Percentiles rank a stretch among this genome's conserved stretches.
Evolutionary conservation across 345 rosid species (phyloP).

Genomic region (Physaria fendleri): DNA sequence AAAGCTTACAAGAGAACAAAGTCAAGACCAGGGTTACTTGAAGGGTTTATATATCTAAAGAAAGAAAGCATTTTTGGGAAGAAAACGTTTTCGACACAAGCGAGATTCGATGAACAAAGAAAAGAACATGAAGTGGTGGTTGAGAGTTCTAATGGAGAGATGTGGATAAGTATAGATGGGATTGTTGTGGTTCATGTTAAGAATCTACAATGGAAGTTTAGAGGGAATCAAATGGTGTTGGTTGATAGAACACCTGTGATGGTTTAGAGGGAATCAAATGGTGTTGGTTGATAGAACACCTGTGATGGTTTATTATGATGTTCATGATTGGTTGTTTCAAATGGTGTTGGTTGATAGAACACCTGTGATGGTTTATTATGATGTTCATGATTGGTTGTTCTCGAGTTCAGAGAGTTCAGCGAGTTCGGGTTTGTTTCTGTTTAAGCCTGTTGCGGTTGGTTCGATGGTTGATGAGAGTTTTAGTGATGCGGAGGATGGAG

Average conservation of each 20-base stretch:
- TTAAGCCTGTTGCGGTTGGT: conserved; percentile 64
- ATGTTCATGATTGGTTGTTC: conserved; percentile 42
- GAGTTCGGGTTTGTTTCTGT: conserved; percentile 69
- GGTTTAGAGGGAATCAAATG: conserved; percentile 91
- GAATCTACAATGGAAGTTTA: conserved; percentile 92
- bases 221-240: conserved; percentile 87
- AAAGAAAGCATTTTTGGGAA: conserved; percentile 79
- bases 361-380: conserved; percentile 76
- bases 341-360: conserved; percentile 40
- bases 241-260: conserved; percentile 65
- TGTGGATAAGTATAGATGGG: conserved; percentile 97
- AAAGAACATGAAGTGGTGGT: conserved; percentile 79
- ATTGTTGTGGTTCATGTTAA: conserved; percentile 59
- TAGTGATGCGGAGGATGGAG: conserved; percentile 67
- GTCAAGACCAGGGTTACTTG: conserved; percentile 67
- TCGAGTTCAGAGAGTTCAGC: conserved; percentile 47
- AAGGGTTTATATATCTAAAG: conserved; percentile 52
- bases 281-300: conserved; percentile 64
- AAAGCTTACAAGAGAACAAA: conserved; percentile 83
- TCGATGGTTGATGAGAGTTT: conserved; percentile 31
- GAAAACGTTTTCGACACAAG: conserved; percentile 68
- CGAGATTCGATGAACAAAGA: conserved; percentile 57
- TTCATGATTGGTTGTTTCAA: conserved; percentile 96
- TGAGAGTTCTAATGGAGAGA: conserved; percentile 71
- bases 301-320: conserved; percentile 86